A percentile compares a stretch with the other conserved stretches of the same genome.
Conservation (phyloP, 306 rosid species). For the Rubus parviflorus region DNA sequence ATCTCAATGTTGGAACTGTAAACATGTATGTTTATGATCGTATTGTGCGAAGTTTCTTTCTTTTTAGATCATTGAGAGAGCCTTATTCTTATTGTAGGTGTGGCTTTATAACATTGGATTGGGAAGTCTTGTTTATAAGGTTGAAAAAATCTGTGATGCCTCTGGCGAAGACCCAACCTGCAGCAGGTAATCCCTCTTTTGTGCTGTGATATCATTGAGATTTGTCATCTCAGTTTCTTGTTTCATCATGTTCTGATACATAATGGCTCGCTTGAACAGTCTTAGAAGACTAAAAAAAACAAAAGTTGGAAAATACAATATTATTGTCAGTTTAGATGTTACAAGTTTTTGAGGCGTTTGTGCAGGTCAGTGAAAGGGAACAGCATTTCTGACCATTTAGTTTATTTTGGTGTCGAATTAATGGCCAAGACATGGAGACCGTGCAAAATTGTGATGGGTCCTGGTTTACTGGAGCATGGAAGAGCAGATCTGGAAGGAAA, state of each 20-base stretch:
- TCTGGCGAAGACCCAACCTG: slow-evolving; percentile 95
- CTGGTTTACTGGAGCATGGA: slow-evolving; percentile 30
- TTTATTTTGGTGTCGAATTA: slow-evolving; percentile 60
- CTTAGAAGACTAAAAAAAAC: neutral
- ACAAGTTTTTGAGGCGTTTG: slow-evolving; percentile 24
- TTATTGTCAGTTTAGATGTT: slow-evolving; percentile 14
- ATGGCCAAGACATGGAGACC: slow-evolving; percentile 50
- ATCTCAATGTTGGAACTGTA: neutral
- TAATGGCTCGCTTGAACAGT: neutral
- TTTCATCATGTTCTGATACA: neutral
- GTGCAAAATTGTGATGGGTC: slow-evolving; percentile 75
- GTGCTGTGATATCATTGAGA: neutral
- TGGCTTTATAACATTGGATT: slow-evolving; percentile 83
- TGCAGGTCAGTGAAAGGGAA: slow-evolving; percentile 89
- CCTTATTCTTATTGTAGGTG: slow-evolving; percentile 49
- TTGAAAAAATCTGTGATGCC: slow-evolving; percentile 78
- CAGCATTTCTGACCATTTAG: slow-evolving; percentile 77
- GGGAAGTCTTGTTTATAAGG: slow-evolving; percentile 64
- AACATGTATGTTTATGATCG: neutral
- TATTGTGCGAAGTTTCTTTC: neutral
- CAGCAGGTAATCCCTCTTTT: slow-evolving; percentile 66
- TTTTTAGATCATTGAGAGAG: slow-evolving; percentile 25
- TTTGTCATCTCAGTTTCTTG: neutral
- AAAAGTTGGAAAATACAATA: neutral
- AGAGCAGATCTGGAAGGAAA: slow-evolving; percentile 61